These are phyloP conservation scores for Pichia occidentalis DNA, from an alignment of 805 yeast genomes.

Conservation along the genomic window DNA sequence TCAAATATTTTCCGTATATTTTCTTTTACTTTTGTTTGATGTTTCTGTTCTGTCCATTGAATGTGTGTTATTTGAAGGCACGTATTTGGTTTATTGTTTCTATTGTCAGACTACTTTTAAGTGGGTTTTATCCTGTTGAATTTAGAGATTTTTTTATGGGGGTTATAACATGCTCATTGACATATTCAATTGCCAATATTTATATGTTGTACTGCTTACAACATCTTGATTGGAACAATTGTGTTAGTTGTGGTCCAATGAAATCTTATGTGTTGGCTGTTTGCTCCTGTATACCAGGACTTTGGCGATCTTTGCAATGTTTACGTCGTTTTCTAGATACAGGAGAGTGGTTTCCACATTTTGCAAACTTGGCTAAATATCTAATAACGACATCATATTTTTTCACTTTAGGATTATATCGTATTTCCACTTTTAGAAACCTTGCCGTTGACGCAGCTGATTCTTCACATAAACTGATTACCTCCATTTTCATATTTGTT, in stretches of 20 bases:
- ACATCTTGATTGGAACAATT: conserved; percentile 59
- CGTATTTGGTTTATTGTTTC: conserved; percentile 74
- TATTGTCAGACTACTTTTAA: conserved; percentile 60
- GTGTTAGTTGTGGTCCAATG: conserved; percentile 65
- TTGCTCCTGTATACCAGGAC: conserved; percentile 72
- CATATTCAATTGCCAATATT: conserved; percentile 79
- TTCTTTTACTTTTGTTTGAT: conserved; percentile 48
- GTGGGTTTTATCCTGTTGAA: conserved; percentile 92
- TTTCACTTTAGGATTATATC: conserved; percentile 65
- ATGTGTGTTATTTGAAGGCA: conserved; percentile 47
- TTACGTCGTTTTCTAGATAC: conserved; percentile 85
- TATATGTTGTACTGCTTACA: conserved; percentile 82
- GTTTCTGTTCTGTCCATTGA: conserved; percentile 56
- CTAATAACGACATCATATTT: conserved; percentile 59
- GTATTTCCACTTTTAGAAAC: conserved; percentile 43
- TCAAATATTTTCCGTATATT: conserved; percentile 72
- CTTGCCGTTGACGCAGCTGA: conserved; percentile 19
- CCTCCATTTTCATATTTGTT: conserved; percentile 61
- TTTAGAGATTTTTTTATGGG: conserved; percentile 91
- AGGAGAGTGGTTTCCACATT: conserved; percentile 93
- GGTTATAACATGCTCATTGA: conserved; percentile 80
- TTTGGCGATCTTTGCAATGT: conserved; percentile 90
- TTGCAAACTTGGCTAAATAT: conserved; percentile 82
- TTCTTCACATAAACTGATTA: conserved; percentile 17
- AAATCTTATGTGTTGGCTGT: conserved; percentile 75